Base-by-base conservation (phyloP, 176 grass and related monocot species). In the Phoenix roebelenii region DNA sequence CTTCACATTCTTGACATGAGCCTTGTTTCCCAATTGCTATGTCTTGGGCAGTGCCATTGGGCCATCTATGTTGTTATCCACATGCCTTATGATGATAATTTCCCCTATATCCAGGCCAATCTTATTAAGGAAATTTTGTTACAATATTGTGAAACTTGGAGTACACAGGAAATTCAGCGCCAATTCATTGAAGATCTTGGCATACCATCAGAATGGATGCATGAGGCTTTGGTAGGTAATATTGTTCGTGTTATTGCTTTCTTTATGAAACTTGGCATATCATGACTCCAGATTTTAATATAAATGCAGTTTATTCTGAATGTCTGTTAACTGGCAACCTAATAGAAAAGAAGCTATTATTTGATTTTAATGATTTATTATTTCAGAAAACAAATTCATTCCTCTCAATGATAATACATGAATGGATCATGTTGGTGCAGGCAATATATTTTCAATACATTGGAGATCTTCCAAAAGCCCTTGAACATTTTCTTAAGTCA, bases 41-140 rank as follows among this genome's bases (percentile, higher is more conserved):
- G 87, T 72, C 78, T 97, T 39, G 81, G 84, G 18, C 68, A 85
- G 61, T 87, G 83, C 58, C 84, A 97, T 63, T 97, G 92, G 92
- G 92, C 83, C 56, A 88, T 97, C 63, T 91, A 97, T 60, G 81
- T 97, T 68, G 80, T 97, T 72, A 52, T 91, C 23, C 87, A 91
- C 63, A 88, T 97, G 77, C 85, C 74, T 19, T 74, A 81, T 73
- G 63, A 75, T 61, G 78, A 81, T 64, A 76, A 82, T 49, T 80
- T 72, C 7, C 80, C 83, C 62, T 88, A 82, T 61, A 81, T 97
- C 4, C 87, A 91, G 63, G 78, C 85, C 55, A 88, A 91, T 72
- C 65, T 97, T 65, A 82, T 91, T 54, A 84, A 61, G 59, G 87
- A 97, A 76, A 74, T 97, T 60, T 68, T 97, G 49, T 77, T 79